Conservation (phyloP, 306 rosid genomes). For the Vigna hirtella region DNA sequence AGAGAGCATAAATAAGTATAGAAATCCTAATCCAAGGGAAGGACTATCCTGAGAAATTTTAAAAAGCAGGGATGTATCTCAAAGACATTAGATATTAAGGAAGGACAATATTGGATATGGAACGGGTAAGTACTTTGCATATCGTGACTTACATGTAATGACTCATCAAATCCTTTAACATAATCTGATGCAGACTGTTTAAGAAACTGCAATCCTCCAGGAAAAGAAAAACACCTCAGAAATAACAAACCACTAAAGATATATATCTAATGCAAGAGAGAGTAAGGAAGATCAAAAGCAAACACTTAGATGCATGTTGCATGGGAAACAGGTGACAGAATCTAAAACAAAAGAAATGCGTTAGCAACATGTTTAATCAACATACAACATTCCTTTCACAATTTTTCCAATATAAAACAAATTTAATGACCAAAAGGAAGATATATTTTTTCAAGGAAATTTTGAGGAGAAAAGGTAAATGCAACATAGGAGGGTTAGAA, state of each 20-base stretch:
- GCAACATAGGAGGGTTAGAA: too few relatives aligned
- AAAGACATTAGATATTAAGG: slow-evolving; percentile 27
- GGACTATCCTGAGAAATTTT: slow-evolving; percentile 26
- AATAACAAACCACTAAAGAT: slow-evolving; percentile 29
- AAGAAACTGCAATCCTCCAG: slow-evolving; percentile 72
- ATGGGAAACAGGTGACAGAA: slow-evolving; percentile 28
- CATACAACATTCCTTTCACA: slow-evolving; percentile 5
- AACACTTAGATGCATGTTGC: slow-evolving; percentile 34
- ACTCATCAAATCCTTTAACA: slow-evolving; percentile 69
- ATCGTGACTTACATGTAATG: slow-evolving; percentile 74
- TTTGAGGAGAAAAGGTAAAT: too few relatives aligned
- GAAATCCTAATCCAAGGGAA: slow-evolving; percentile 20
- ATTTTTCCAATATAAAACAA: slow-evolving; percentile 18
- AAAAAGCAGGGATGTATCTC: slow-evolving; percentile 27
- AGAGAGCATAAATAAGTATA: slow-evolving; percentile 41
- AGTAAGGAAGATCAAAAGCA: slow-evolving; percentile 36
- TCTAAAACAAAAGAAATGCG: slow-evolving; percentile 16
- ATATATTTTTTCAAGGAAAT: slow-evolving; percentile 2
- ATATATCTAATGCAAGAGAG: slow-evolving; percentile 28
- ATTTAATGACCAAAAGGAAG: slow-evolving; percentile 14
- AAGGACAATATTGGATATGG: slow-evolving; percentile 22
- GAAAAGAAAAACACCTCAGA: slow-evolving; percentile 49
- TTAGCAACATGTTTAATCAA: slow-evolving; percentile 5
- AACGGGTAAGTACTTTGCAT: slow-evolving; percentile 3
- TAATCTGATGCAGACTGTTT: slow-evolving; percentile 84